These are phyloP conservation scores for Ganoderma sp. DNA, from an alignment of 1,284 basidiomycete genomes.

Conservation along the genomic window DNA sequence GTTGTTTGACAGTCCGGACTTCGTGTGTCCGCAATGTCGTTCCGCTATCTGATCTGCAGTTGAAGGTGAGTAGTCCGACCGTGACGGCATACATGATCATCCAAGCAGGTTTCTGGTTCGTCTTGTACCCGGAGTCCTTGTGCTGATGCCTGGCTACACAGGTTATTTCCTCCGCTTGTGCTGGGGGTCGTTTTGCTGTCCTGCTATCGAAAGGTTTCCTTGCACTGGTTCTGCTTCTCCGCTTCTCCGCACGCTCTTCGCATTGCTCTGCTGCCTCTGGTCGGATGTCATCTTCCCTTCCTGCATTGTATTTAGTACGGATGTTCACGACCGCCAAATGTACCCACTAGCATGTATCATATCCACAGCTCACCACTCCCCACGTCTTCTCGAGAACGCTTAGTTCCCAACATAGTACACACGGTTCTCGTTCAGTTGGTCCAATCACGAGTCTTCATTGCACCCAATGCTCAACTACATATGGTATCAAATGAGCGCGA, in stretches of 20 bases:
- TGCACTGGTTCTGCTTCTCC: too few species aligned
- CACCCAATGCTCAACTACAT: neutral
- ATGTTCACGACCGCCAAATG: neutral
- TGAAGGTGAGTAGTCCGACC: neutral
- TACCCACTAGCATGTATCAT: neutral
- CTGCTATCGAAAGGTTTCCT: too few species aligned
- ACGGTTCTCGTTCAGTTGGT: neutral
- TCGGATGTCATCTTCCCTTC: neutral
- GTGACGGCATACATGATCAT: too few species aligned
- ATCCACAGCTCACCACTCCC: neutral
- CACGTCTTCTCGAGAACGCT: neutral
- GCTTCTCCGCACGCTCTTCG: neutral
- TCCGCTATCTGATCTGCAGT: conserved; percentile 26
- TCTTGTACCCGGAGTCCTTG: neutral
- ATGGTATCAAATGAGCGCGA: neutral
- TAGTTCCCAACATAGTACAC: neutral
- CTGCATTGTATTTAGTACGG: neutral
- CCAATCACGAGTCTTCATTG: neutral
- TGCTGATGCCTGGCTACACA: neutral
- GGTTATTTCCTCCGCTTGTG: too few species aligned
- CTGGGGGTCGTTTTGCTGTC: too few species aligned
- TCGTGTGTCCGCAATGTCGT: conserved; percentile 31
- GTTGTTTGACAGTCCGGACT: conserved; percentile 14
- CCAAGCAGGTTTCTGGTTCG: too few species aligned
- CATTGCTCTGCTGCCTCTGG: neutral